A percentile compares a stretch with the other conserved stretches of the same genome.
phyloP scores from a whole-genome alignment of 176 grass and related monocot genomes.

The Eleusine indica region DNA sequence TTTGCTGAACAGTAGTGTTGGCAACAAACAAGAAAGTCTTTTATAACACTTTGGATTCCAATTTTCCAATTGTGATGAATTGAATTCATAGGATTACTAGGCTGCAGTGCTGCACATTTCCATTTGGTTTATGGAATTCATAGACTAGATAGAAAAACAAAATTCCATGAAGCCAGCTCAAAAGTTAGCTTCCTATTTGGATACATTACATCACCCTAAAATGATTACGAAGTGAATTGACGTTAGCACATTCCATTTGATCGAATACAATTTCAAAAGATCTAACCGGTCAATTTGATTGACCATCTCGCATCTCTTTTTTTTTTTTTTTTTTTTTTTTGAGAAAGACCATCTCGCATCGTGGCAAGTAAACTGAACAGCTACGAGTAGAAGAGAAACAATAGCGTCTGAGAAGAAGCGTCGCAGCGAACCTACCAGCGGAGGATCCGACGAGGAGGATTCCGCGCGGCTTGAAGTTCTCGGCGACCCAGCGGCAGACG shows the following conservation, averaged over 20 bases:
- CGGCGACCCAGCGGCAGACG: slow-evolving; percentile 82
- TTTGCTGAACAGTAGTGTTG: background rate
- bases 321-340: no score
- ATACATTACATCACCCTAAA: background rate
- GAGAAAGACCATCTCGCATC: background rate
- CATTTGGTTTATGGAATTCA: background rate
- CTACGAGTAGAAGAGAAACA: background rate
- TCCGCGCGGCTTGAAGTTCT: slow-evolving; percentile 56
- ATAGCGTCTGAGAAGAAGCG: background rate
- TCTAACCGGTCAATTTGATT: slow-evolving; percentile 2
- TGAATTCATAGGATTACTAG: background rate
- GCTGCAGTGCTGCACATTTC: background rate
- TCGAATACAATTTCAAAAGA: slow-evolving; percentile 7
- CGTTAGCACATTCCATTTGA: background rate
- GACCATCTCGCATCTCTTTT: background rate
- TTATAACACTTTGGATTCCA: no score
- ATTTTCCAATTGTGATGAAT: no score
- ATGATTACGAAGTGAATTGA: background rate
- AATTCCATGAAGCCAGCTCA: slow-evolving; percentile 23
- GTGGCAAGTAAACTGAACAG: background rate
- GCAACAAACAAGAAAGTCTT: slow-evolving; percentile 6
- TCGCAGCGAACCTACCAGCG: slow-evolving; percentile 49
- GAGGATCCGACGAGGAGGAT: slow-evolving; percentile 85
- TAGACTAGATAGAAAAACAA: background rate
- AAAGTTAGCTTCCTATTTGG: background rate